A percentile compares a stretch with the other conserved stretches of the same genome.
Evolutionary conservation across 805 yeast genomes (phyloP).

Genomic region (Wickerhamomyces hampshirensis): DNA sequence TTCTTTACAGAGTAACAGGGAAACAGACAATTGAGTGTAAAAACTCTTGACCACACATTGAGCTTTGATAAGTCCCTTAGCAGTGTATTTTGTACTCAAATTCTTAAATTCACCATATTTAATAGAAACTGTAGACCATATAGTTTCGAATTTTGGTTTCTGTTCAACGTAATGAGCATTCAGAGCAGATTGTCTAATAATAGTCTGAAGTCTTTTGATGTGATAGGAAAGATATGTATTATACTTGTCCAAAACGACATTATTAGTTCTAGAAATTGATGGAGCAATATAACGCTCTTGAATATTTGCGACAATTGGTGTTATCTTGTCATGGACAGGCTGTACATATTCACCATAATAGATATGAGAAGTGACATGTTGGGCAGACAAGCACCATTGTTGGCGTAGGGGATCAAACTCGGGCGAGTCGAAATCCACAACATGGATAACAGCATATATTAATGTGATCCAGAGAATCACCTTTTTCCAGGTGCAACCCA

Average conservation of each 20-base stretch:
- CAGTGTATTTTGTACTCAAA: conserved; percentile 9
- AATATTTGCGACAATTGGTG: conserved; percentile 6
- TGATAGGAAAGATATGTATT: conserved; percentile 10
- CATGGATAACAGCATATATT: conserved; percentile 8
- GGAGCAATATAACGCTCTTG: conserved; percentile 11
- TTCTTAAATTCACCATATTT: not conserved
- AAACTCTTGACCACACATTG: conserved; percentile 1
- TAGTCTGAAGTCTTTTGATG: conserved; percentile 5
- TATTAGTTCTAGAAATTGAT: conserved; percentile 2
- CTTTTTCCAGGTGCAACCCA: conserved; percentile 14
- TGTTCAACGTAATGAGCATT: conserved; percentile 2
- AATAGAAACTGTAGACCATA: not conserved
- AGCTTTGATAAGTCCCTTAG: conserved; percentile 8
- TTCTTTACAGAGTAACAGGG: not conserved
- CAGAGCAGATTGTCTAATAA: conserved; percentile 7
- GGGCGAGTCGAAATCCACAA: conserved; percentile 19
- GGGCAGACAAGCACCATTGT: conserved; percentile 10
- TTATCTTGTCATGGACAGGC: conserved; percentile 13
- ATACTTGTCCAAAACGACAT: conserved; percentile 8
- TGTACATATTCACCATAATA: conserved; percentile 19
- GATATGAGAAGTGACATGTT: conserved; percentile 8
- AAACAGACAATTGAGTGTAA: conserved; percentile 3
- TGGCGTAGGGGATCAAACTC: conserved; percentile 21
- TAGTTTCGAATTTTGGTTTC: conserved; percentile 1
- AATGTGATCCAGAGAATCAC: conserved; percentile 10